Evolutionary conservation across 2,329 filamentous ascomycete species (phyloP).

Genomic region (Colletotrichum navitas): DNA sequence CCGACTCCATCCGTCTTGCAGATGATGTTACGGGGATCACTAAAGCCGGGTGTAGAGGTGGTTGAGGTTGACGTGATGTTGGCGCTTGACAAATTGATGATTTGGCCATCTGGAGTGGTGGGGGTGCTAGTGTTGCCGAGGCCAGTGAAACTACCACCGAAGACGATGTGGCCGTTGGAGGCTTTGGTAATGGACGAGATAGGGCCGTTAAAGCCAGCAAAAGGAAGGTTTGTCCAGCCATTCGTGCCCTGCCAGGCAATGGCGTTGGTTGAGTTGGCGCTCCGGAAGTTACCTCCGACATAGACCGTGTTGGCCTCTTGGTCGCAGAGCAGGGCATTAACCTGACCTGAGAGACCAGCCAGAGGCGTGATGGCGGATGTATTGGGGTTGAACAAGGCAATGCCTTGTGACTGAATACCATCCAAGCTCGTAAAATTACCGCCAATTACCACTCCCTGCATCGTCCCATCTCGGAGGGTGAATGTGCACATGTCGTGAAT

Average conservation of each 20-base stretch:
- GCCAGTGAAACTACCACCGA: constrained; percentile 90
- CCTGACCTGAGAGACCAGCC: constrained; percentile 84
- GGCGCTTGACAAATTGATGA: constrained; percentile 86
- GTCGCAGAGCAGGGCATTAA: constrained; percentile 88
- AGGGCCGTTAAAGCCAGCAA: constrained; percentile 94
- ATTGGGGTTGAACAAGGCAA: constrained; percentile 84
- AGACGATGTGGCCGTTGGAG: constrained; percentile 86
- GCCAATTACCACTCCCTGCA: constrained; percentile 84
- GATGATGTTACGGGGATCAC: constrained; percentile 82
- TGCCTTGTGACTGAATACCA: constrained; percentile 78
- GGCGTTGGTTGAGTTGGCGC: constrained; percentile 87
- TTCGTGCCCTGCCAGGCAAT: constrained; percentile 80
- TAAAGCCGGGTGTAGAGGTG: constrained; percentile 73
- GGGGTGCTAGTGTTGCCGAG: constrained; percentile 83
- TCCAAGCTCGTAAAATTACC: constrained; percentile 96
- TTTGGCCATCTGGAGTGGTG: constrained; percentile 77
- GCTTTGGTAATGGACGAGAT: constrained; percentile 87
- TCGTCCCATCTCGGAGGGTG: constrained; percentile 72
- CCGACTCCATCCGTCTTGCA: constrained; percentile 80
- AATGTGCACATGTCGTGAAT: constrained; percentile 92
- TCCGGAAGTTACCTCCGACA: constrained; percentile 87
- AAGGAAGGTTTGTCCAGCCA: constrained; percentile 85
- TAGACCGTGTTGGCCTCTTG: constrained; percentile 82
- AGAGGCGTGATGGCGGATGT: constrained; percentile 79
- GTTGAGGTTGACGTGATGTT: constrained; percentile 77